phyloP scores from a whole-genome alignment of 768 basidiomycete genomes.

The Suillus alpinus region DNA sequence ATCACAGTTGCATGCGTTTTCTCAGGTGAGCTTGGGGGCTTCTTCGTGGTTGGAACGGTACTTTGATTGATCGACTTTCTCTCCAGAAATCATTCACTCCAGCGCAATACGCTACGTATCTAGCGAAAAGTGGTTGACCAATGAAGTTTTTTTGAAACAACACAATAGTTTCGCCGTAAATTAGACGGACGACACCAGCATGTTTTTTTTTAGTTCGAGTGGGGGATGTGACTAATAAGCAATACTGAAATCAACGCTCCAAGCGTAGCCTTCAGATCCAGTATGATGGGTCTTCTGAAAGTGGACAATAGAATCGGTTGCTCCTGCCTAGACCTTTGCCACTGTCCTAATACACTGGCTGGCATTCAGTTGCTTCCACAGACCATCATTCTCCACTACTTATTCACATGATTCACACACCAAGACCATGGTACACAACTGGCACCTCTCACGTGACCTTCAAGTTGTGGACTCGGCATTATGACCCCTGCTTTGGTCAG shows the following conservation, averaged over 20 bases:
- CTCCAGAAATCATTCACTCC: constrained; percentile 71
- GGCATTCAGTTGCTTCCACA: not conserved
- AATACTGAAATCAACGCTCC: not conserved
- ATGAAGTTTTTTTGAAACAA: not conserved
- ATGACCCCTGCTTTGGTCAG: too few relatives aligned
- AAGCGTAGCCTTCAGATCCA: not conserved
- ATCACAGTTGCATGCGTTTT: constrained; percentile 82
- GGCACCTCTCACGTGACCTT: not conserved
- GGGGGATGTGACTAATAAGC: not conserved
- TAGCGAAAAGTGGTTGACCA: constrained; percentile 31
- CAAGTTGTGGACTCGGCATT: not conserved
- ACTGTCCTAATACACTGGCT: not conserved
- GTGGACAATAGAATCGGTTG: not conserved
- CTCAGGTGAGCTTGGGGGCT: constrained; percentile 55
- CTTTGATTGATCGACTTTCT: not conserved
- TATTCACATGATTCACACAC: not conserved
- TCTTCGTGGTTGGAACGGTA: not conserved
- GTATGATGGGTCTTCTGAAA: not conserved
- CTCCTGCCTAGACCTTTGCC: not conserved
- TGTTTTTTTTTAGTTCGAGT: not conserved
- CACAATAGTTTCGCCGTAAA: not conserved
- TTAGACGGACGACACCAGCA: not conserved
- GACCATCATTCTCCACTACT: not conserved
- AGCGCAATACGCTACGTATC: constrained; percentile 55
- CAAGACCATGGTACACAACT: not conserved